These are phyloP conservation scores for Amoeboaphelidium occidentale DNA, from an alignment of 371 early-diverging fungal genomes.

Conservation along the genomic window DNA sequence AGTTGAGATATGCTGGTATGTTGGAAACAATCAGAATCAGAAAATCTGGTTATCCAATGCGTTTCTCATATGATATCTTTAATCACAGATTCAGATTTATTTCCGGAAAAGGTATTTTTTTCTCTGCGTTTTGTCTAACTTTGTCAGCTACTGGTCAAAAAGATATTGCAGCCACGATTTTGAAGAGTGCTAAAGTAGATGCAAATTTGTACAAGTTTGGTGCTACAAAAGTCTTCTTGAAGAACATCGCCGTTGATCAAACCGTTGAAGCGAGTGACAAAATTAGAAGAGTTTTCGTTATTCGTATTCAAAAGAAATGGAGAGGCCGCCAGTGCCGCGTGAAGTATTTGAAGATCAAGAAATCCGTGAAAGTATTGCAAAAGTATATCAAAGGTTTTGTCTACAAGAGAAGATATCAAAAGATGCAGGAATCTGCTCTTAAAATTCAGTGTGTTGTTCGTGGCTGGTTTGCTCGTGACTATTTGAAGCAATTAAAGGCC, in stretches of 20 bases:
- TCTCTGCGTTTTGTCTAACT: slow-evolving; percentile 23
- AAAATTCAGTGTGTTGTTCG: slow-evolving; percentile 26
- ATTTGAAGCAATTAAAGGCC: slow-evolving; percentile 29
- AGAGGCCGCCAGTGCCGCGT: slow-evolving; percentile 42
- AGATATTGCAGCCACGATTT: slow-evolving; percentile 24
- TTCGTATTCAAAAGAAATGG: slow-evolving; percentile 69
- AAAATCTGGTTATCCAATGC: slow-evolving; percentile 94
- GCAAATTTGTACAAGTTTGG: slow-evolving; percentile 85
- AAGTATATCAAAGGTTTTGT: slow-evolving; percentile 59
- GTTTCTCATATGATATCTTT: slow-evolving; percentile 78
- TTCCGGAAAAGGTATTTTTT: slow-evolving; percentile 39
- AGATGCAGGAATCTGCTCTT: slow-evolving; percentile 31
- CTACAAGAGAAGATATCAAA: slow-evolving; percentile 35
- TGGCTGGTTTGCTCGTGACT: slow-evolving; percentile 24
- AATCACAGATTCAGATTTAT: slow-evolving; percentile 53
- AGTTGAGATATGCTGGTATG: slow-evolving; percentile 94
- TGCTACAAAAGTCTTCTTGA: slow-evolving; percentile 90
- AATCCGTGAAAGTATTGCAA: slow-evolving; percentile 22
- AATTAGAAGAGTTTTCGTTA: slow-evolving; percentile 46
- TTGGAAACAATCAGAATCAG: slow-evolving; percentile 97
- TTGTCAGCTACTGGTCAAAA: slow-evolving; percentile 11
- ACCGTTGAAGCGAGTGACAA: slow-evolving; percentile 45
- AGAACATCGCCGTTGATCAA: background rate
- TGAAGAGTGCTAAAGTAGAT: slow-evolving; percentile 37
- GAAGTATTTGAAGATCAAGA: slow-evolving; percentile 30